A percentile compares a stretch with the other conserved stretches of the same genome.
Evolutionary conservation across 1,284 basidiomycete species (phyloP).

Genomic region (Fistulina hepatica): DNA sequence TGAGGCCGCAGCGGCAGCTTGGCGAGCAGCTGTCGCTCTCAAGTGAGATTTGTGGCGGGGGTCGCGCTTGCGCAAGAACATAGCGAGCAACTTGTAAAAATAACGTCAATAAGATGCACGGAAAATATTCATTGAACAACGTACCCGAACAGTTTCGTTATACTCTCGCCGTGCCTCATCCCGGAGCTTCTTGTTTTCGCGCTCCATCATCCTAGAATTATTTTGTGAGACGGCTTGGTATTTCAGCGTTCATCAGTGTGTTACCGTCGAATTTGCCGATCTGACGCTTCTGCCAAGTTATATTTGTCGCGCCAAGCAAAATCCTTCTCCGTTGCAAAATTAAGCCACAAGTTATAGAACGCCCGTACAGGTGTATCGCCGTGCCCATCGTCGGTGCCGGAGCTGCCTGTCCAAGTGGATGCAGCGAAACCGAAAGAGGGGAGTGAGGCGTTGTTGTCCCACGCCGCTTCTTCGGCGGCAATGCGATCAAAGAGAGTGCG

Average conservation of each 20-base stretch:
- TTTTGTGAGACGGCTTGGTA: conserved; percentile 3
- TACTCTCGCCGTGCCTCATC: conserved; percentile 87
- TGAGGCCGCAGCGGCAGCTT: conserved; percentile 24
- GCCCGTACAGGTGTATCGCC: too few relatives aligned
- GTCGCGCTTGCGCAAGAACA: conserved; percentile 88
- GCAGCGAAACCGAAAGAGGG: conserved; percentile 80
- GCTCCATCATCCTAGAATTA: conserved; percentile 72
- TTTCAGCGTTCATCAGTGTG: conserved; percentile 11
- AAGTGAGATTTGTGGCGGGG: conserved; percentile 79
- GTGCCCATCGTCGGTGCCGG: conserved; percentile 31
- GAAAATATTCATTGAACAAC: conserved; percentile 15
- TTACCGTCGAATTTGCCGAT: conserved; percentile 71
- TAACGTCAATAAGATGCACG: conserved; percentile 16
- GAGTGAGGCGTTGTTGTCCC: conserved; percentile 42
- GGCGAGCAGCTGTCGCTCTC: conserved; percentile 24
- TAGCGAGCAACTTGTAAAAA: conserved; percentile 57
- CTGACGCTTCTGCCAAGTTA: conserved; percentile 77
- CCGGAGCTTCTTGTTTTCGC: conserved; percentile 88
- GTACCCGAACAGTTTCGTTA: conserved; percentile 81
- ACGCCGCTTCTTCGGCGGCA: conserved; percentile 68
- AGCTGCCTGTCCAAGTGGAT: conserved; percentile 56
- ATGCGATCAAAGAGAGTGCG: conserved; percentile 82
- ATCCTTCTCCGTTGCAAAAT: conserved; percentile 82
- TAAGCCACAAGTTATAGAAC: conserved; percentile 85
- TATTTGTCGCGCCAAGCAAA: conserved; percentile 88